Base-by-base conservation (phyloP, 1,284 basidiomycete species). In the Rhodotorula mucilaginosa region DNA sequence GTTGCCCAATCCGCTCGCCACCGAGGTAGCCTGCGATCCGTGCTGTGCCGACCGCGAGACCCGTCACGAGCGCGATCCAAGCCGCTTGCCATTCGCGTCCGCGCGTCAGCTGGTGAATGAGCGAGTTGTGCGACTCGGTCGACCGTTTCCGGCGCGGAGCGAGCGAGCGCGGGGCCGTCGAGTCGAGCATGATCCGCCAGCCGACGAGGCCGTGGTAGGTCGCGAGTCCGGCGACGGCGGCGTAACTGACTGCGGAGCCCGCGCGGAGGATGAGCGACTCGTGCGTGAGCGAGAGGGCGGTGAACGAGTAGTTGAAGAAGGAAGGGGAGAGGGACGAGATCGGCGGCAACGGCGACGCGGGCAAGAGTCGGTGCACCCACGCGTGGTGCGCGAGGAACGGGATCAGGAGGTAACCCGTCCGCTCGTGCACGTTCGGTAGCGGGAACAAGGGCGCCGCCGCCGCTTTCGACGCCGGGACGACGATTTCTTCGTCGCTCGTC, bases 221-320 rank as follows among this genome's bases (percentile, higher is more conserved):
- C 10, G 64, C 67, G 18, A 76, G 47, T 3, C 63, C 34, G 6
- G 69, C 59, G 18, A 78, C 34, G 6, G 66, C 48, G 15, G 63
- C 67, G 71, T 79, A 79, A 12, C 58, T 49, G 23, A 68, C 18
- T 39, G 64, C 61, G 0, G 71, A 71, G 8, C 60, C 58, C 29
- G 64, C 18, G 26, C 65, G 66, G 49, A 72, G 59, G 46, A 61
- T 26, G 13, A 56, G 48, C 13, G 72, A 66, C 5, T 58, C 64
- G 48, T 71, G 64, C 31, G 39, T 61, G 26, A 79, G 69, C 3
- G 76, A 68, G 62, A 76, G 68, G n/a, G 72, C 46, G 47, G 74
- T 68, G 67, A 74, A 78, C 8, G 72, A 68, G 71, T 78, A 79
- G 51, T 67, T 70, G 62, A 79, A 68, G 62, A 78, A 69, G n/a